These are phyloP conservation scores for Nyssa sinensis DNA, from an alignment of 148 eudicot species.

Conservation along the genomic window DNA sequence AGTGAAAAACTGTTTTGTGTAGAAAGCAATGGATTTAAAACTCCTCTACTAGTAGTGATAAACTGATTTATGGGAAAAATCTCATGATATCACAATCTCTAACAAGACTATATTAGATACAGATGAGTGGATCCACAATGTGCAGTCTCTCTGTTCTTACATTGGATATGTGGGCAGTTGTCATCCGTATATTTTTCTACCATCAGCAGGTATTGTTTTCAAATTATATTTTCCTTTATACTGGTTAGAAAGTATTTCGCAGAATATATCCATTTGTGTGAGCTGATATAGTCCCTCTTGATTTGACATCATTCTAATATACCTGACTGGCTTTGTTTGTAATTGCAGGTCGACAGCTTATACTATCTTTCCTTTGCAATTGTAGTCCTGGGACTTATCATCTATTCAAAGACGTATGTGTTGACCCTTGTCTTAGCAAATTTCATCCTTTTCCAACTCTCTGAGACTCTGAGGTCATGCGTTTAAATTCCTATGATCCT, in stretches of 20 bases:
- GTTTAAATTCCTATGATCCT: no score
- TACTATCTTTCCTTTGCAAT: slow-evolving; percentile 65
- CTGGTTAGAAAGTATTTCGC: no score
- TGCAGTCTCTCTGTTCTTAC: slow-evolving; percentile 87
- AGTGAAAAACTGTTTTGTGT: neutral
- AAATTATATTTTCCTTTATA: neutral
- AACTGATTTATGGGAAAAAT: neutral
- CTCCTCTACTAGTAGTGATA: neutral
- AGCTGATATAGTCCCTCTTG: neutral
- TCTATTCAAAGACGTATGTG: slow-evolving; percentile 65
- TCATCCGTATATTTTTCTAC: slow-evolving; percentile 74
- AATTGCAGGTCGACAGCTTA: slow-evolving; percentile 81
- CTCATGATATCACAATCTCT: neutral
- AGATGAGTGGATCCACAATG: slow-evolving; percentile 80
- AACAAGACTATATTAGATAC: slow-evolving; percentile 10
- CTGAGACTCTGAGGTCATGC: no score
- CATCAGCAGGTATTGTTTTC: slow-evolving; percentile 58
- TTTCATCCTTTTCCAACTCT: no score
- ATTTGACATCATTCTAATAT: neutral
- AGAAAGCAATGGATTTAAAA: neutral
- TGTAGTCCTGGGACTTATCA: slow-evolving; percentile 66
- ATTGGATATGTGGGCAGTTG: slow-evolving; percentile 96
- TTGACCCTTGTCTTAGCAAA: neutral
- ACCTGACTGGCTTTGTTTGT: slow-evolving; percentile 1
- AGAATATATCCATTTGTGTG: no score